A percentile compares a stretch with the other conserved stretches of the same genome.
Evolutionary conservation across 495 filamentous ascomycete species (phyloP).

Genomic region (Tuber umbilicatum): DNA sequence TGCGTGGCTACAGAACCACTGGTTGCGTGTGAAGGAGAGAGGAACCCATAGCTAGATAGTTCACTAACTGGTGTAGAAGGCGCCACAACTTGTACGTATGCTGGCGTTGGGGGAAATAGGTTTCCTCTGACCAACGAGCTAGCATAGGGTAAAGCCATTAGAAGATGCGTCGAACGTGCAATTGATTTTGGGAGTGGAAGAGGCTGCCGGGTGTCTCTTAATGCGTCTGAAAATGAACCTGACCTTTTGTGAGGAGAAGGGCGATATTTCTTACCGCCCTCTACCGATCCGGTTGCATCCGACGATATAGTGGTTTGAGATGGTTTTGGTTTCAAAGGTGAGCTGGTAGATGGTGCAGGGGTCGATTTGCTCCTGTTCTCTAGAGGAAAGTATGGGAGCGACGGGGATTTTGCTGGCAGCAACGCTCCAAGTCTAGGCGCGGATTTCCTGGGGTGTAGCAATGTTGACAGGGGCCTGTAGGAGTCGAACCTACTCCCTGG

Average conservation of each 20-base stretch:
- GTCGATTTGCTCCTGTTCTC: slow-evolving; percentile 27
- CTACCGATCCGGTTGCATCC: slow-evolving; percentile 13
- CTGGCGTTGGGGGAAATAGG: slow-evolving; percentile 65
- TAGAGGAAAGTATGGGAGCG: slow-evolving; percentile 28
- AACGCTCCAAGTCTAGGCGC: slow-evolving; percentile 38
- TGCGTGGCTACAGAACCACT: slow-evolving; percentile 17
- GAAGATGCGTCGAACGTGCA: slow-evolving; percentile 47
- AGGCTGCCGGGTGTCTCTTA: slow-evolving; percentile 61
- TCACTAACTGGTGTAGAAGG: slow-evolving; percentile 52
- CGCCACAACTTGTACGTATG: slow-evolving; percentile 66
- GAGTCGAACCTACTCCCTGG: slow-evolving; percentile 33
- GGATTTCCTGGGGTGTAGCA: slow-evolving; percentile 32
- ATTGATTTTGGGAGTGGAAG: slow-evolving; percentile 41
- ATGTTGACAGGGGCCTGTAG: slow-evolving; percentile 26
- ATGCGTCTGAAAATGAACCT: slow-evolving; percentile 78
- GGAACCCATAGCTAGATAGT: slow-evolving; percentile 18
- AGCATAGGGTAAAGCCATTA: slow-evolving; percentile 61
- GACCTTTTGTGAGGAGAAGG: slow-evolving; percentile 57
- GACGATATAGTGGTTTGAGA: slow-evolving; percentile 1
- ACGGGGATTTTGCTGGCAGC: slow-evolving; percentile 16
- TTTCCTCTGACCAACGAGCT: slow-evolving; percentile 81
- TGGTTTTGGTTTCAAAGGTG: slow-evolving; percentile 34
- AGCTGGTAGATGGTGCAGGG: slow-evolving; percentile 32
- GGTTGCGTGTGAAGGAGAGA: slow-evolving; percentile 2
- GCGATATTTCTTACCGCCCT: slow-evolving; percentile 17